A percentile compares a stretch with the other conserved stretches of the same genome.
phyloP scores from a whole-genome alignment of 805 yeast genomes.

The Kluyveromyces lactis region DNA sequence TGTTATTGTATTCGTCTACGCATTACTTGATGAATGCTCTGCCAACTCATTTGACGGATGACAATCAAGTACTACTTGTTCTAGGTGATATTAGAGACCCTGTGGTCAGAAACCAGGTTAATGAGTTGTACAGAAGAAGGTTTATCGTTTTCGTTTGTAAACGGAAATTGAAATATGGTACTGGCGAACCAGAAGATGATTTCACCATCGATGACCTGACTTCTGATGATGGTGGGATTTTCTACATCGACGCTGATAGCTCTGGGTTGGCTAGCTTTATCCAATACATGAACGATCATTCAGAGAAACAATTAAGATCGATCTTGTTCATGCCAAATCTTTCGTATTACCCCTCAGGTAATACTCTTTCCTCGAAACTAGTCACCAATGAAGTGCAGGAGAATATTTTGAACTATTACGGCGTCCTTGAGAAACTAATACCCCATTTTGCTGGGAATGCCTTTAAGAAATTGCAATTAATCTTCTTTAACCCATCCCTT shows the following conservation, averaged over 20 bases:
- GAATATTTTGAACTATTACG: constrained; percentile 18
- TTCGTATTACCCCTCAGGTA: constrained; percentile 26
- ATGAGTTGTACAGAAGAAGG: constrained; percentile 28
- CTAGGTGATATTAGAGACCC: constrained; percentile 31
- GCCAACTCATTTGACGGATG: constrained; percentile 7
- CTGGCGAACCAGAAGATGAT: constrained; percentile 5
- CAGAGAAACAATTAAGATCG: constrained; percentile 13
- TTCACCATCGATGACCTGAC: constrained; percentile 4
- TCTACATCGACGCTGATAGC: constrained; percentile 19
- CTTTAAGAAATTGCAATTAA: constrained; percentile 14
- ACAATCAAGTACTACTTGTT: constrained; percentile 15
- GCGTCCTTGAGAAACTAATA: constrained; percentile 15
- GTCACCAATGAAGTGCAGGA: constrained; percentile 19
- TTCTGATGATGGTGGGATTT: constrained; percentile 24
- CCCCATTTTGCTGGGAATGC: constrained; percentile 13
- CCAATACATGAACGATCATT: constrained; percentile 10
- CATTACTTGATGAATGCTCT: constrained; percentile 6
- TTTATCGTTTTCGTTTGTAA: constrained; percentile 28
- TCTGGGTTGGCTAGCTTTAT: constrained; percentile 17
- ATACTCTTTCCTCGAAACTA: constrained; percentile 12
- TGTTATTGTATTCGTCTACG: constrained; percentile 11
- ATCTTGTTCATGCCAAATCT: constrained; percentile 27
- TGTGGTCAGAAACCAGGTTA: constrained; percentile 27
- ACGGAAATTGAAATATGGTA: constrained; percentile 8
- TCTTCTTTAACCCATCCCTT: constrained; percentile 25